Percentiles rank a stretch among this genome's conserved stretches.
These are phyloP conservation scores for Coniella vitis DNA, from an alignment of 2,329 filamentous ascomycete genomes.

Conservation along the genomic window DNA sequence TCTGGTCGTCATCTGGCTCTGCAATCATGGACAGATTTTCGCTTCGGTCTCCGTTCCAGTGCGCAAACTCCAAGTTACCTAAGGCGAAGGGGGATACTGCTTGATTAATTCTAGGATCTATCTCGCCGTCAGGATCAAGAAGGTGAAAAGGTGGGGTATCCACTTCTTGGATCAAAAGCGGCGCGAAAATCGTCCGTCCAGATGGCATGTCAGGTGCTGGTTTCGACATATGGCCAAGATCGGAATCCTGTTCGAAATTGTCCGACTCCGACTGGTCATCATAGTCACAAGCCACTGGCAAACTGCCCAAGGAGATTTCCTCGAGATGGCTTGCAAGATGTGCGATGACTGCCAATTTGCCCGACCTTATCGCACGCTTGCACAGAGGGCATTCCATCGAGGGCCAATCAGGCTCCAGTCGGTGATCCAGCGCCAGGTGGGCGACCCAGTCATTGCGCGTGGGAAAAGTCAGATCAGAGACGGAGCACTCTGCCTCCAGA, in stretches of 20 bases:
- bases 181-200: too few relatives aligned
- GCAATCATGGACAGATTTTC: too few relatives aligned
- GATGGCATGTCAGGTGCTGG: not conserved
- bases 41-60: too few relatives aligned
- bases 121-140: too few relatives aligned
- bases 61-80: too few relatives aligned
- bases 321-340: slow-evolving; percentile 5
- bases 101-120: too few relatives aligned
- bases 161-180: too few relatives aligned
- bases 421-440: slow-evolving; percentile 5
- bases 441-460: slow-evolving; percentile 1
- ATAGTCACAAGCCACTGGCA: not conserved
- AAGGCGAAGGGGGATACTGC: too few relatives aligned
- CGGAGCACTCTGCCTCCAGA: not conserved
- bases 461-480: not conserved
- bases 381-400: slow-evolving; percentile 2
- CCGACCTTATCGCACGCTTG: not conserved
- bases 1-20: too few relatives aligned
- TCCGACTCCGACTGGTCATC: not conserved
- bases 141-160: too few relatives aligned
- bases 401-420: not conserved
- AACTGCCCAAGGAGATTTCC: not conserved
- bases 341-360: not conserved
- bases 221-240: not conserved
- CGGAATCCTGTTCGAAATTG: not conserved